These are phyloP conservation scores for Dipodascus albidus DNA, from an alignment of 805 yeast species.

Conservation along the genomic window DNA sequence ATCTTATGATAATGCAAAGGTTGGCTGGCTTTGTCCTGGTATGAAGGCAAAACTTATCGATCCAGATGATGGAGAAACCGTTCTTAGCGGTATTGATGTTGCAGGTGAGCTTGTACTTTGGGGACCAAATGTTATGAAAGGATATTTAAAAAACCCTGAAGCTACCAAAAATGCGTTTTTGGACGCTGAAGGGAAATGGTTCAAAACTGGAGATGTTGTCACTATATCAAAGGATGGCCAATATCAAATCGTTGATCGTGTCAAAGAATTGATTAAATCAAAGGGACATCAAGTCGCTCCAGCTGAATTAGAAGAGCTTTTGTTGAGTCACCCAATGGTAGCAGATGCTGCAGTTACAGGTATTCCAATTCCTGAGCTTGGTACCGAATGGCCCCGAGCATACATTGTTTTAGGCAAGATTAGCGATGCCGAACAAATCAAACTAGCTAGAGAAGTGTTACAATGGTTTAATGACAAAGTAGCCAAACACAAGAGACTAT, in stretches of 20 bases:
- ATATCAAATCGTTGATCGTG: constrained; percentile 43
- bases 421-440: constrained; percentile 7
- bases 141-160: constrained; percentile 37
- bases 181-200: constrained; percentile 36
- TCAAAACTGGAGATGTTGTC: constrained; percentile 48
- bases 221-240: constrained; percentile 27
- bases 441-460: constrained; percentile 4
- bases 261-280: constrained; percentile 27
- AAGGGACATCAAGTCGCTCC: constrained; percentile 21
- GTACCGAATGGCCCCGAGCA: constrained; percentile 19
- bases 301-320: constrained; percentile 17
- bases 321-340: constrained; percentile 15
- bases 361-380: constrained; percentile 22
- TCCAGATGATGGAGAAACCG: constrained; percentile 34
- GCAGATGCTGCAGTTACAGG: constrained; percentile 19
- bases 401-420: constrained; percentile 15
- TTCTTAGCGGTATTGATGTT: constrained; percentile 25
- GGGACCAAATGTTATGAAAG: constrained; percentile 43
- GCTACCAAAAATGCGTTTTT: constrained; percentile 37
- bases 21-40: constrained; percentile 33
- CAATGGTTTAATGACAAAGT: constrained; percentile 18
- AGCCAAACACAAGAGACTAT: constrained; percentile 19
- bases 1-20: constrained; percentile 34
- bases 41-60: constrained; percentile 38
- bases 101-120: constrained; percentile 46